Conservation (phyloP, 805 yeast species). For the Phaffomyces opuntiae region DNA sequence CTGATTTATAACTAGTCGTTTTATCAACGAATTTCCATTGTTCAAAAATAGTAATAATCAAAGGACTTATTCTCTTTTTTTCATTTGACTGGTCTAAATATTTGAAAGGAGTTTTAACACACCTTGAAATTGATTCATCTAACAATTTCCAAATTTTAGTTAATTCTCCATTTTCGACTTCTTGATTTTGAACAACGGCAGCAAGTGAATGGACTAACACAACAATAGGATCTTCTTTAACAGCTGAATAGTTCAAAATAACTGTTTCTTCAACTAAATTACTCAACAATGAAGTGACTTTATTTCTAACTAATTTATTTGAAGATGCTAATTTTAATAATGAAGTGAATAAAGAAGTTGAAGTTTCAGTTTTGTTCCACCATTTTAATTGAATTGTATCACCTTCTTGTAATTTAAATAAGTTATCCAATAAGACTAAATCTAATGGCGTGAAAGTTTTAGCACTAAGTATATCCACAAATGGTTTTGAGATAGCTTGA, state of each 20-base stretch:
- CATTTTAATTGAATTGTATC: constrained; percentile 56
- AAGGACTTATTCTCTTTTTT: constrained; percentile 43
- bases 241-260: constrained; percentile 39
- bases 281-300: constrained; percentile 43
- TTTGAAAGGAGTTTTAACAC: constrained; percentile 72
- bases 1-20: constrained; percentile 16
- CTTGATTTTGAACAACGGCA: constrained; percentile 10
- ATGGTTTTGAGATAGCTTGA: constrained; percentile 27
- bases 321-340: constrained; percentile 47
- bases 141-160: constrained; percentile 51
- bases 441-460: constrained; percentile 42
- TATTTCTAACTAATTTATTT: constrained; percentile 28
- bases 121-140: constrained; percentile 71
- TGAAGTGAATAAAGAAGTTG: constrained; percentile 60
- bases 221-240: constrained; percentile 46
- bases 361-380: constrained; percentile 56
- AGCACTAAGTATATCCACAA: constrained; percentile 27
- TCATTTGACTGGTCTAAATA: constrained; percentile 55
- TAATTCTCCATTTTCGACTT: constrained; percentile 8
- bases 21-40: constrained; percentile 55
- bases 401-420: constrained; percentile 53
- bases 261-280: constrained; percentile 45
- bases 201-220: constrained; percentile 47
- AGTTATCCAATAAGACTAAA: constrained; percentile 49
- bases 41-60: constrained; percentile 52